Evolutionary conservation across 129 eudicot species (phyloP).

Genomic region (Arctium minus): DNA sequence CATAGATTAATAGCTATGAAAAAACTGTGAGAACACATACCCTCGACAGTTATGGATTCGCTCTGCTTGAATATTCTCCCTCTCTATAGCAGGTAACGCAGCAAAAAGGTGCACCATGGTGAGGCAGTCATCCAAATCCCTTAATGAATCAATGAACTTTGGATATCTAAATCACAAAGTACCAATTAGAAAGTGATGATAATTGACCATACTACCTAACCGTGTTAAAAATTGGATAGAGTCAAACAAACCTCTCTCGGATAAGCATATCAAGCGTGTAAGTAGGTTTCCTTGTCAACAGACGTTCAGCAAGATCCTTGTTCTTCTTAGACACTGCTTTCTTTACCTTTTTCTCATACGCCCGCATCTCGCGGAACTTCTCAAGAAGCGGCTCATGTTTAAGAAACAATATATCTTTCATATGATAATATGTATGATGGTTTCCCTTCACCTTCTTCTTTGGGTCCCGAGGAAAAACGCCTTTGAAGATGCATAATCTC

Average conservation of each 20-base stretch:
- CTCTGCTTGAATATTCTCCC: constrained; percentile 62
- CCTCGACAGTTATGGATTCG: constrained; percentile 81
- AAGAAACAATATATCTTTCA: constrained; percentile 73
- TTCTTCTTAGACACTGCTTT: constrained; percentile 78
- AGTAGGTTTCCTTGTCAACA: constrained; percentile 54
- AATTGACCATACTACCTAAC: too few relatives aligned
- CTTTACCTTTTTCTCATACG: constrained; percentile 69
- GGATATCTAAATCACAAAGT: constrained; percentile 58
- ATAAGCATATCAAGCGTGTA: constrained; percentile 73
- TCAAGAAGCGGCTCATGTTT: constrained; percentile 76
- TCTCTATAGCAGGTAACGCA: constrained; percentile 79
- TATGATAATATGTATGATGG: constrained; percentile 88
- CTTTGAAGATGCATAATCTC: constrained; percentile 85
- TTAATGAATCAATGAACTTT: constrained; percentile 72
- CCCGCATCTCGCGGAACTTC: constrained; percentile 62
- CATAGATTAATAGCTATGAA: neutral
- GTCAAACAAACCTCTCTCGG: constrained; percentile 51
- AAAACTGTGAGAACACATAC: constrained; percentile 19
- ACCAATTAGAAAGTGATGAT: neutral
- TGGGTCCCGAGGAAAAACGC: constrained; percentile 84
- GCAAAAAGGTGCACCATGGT: constrained; percentile 91
- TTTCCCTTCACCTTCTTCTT: constrained; percentile 93
- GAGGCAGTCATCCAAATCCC: constrained; percentile 91
- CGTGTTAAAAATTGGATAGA: neutral
- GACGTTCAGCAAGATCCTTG: constrained; percentile 70